phyloP scores from a whole-genome alignment of 257 asterid genomes.

The Solanum neorickii region DNA sequence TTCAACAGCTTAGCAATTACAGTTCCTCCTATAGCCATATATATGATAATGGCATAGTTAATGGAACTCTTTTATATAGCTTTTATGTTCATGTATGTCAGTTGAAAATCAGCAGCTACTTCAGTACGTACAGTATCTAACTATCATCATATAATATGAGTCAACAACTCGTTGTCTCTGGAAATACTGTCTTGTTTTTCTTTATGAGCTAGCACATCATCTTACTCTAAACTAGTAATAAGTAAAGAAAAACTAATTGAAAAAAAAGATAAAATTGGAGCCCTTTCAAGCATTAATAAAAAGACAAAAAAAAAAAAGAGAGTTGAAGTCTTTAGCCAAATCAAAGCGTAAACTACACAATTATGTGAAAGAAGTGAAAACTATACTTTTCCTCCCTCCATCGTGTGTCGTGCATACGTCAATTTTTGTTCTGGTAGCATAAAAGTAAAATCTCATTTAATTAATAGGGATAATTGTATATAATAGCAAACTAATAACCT shows the following conservation, averaged over 20 bases:
- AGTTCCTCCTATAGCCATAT: neutral
- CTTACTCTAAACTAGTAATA: neutral
- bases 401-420: neutral
- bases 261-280: neutral
- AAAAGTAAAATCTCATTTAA: too few relatives aligned
- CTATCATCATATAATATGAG: neutral
- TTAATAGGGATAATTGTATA: too few relatives aligned
- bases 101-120: neutral
- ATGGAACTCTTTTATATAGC: neutral
- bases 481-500: too few relatives aligned
- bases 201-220: neutral
- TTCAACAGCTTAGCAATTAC: neutral
- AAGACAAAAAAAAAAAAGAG: neutral
- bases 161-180: neutral
- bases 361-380: neutral
- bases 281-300: neutral
- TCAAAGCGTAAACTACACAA: neutral
- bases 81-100: neutral
- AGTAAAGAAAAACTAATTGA: neutral
- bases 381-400: neutral
- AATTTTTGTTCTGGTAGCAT: neutral
- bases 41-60: neutral
- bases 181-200: neutral
- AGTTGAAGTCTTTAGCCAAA: neutral
- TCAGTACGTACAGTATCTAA: neutral